Evolutionary conservation across 2,329 filamentous ascomycete genomes (phyloP).

Genomic region (Aureobasidium subglaciale): DNA sequence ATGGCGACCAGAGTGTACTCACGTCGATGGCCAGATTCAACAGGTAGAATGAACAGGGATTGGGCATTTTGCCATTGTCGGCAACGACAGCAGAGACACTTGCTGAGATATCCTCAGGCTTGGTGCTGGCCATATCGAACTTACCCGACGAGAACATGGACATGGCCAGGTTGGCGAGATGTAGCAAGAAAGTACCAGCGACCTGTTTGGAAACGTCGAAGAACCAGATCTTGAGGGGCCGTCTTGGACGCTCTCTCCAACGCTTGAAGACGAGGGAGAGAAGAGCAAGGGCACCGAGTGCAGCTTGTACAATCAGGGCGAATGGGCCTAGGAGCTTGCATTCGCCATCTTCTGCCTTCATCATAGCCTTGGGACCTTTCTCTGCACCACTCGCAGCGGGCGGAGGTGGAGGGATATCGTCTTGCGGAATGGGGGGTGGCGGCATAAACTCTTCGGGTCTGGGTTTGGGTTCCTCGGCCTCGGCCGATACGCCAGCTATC

Average conservation of each 20-base stretch:
- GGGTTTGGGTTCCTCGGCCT: slow-evolving; percentile 15
- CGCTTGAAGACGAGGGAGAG: slow-evolving; percentile 87
- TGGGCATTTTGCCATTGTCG: slow-evolving; percentile 61
- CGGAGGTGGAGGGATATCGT: slow-evolving; percentile 2
- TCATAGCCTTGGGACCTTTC: slow-evolving; percentile 3
- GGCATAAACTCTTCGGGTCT: slow-evolving; percentile 12
- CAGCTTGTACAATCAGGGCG: slow-evolving; percentile 80
- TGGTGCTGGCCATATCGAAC: slow-evolving; percentile 56
- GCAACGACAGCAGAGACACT: slow-evolving; percentile 21
- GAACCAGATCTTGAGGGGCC: slow-evolving; percentile 92
- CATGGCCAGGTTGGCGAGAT: slow-evolving; percentile 91
- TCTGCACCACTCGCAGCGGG: not conserved
- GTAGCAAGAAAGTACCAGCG: slow-evolving; percentile 82
- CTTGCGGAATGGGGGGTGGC: slow-evolving; percentile 16
- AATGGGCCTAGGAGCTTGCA: slow-evolving; percentile 86
- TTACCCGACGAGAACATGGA: slow-evolving; percentile 88
- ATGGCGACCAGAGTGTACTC: slow-evolving; percentile 37
- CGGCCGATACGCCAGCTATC: slow-evolving; percentile 59
- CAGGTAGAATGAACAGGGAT: slow-evolving; percentile 94
- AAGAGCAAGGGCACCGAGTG: slow-evolving; percentile 75
- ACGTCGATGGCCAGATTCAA: slow-evolving; percentile 94
- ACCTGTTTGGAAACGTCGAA: slow-evolving; percentile 98
- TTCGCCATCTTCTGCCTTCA: slow-evolving; percentile 50
- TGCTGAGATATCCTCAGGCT: slow-evolving; percentile 30
- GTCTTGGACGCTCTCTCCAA: slow-evolving; percentile 83